Conservation (phyloP, 306 rosid genomes). For the Carpinus viminea region DNA sequence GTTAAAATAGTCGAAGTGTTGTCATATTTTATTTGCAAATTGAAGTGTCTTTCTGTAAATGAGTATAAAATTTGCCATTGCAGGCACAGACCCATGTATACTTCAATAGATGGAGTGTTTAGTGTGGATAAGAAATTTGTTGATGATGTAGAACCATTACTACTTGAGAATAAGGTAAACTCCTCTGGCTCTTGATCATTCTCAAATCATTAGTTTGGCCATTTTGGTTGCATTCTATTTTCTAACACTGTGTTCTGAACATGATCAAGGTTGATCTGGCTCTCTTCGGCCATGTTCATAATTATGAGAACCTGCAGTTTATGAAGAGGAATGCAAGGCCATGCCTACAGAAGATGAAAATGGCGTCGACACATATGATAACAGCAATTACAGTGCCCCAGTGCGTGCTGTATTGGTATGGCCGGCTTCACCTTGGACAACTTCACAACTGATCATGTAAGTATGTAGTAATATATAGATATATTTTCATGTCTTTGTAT, state of each 20-base stretch:
- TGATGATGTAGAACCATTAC: conserved; percentile 64
- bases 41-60: too few species aligned
- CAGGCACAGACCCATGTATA: conserved; percentile 88
- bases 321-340: conserved; percentile 45
- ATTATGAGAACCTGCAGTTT: conserved; percentile 85
- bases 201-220: neutral
- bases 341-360: conserved; percentile 34
- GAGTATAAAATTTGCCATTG: neutral
- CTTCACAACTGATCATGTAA: too few species aligned
- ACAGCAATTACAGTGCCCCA: too few species aligned
- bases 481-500: too few species aligned
- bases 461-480: too few species aligned
- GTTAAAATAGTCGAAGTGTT: too few species aligned
- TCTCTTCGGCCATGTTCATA: conserved; percentile 81
- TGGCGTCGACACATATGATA: too few species aligned
- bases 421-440: too few species aligned
- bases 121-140: conserved; percentile 32
- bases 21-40: too few species aligned
- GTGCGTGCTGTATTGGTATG: too few species aligned
- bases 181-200: neutral
- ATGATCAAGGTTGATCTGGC: conserved; percentile 72
- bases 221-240: neutral
- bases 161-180: conserved; percentile 56
- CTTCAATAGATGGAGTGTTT: conserved; percentile 33
- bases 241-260: neutral